Percentiles rank a stretch among this genome's conserved stretches.
Conservation (phyloP, 1,284 basidiomycete genomes). For the Dichomitus squalens region DNA sequence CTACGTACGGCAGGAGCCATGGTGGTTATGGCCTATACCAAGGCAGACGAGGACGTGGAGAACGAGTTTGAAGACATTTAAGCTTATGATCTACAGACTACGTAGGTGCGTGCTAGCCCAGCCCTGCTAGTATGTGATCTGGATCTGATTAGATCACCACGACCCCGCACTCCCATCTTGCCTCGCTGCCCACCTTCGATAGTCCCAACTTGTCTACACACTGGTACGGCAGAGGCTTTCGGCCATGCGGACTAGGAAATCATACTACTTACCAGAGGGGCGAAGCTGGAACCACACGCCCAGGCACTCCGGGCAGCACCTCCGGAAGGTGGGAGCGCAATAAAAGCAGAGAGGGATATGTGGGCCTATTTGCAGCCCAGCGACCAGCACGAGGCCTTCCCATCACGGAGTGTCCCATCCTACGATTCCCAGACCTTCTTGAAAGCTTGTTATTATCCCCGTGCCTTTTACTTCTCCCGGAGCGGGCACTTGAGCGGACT, state of each 20-base stretch:
- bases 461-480: constrained; percentile 9
- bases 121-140: neutral
- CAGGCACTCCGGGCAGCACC: neutral
- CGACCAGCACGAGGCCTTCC: constrained; percentile 18
- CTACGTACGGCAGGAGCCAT: constrained; percentile 13
- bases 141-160: constrained; percentile 5
- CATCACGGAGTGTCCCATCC: constrained; percentile 9
- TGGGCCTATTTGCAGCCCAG: constrained; percentile 13
- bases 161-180: neutral
- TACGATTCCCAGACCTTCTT: neutral
- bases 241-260: too few relatives aligned
- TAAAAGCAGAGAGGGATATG: neutral
- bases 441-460: constrained; percentile 14
- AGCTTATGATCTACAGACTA: neutral
- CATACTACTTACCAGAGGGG: too few relatives aligned
- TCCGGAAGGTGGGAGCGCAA: constrained; percentile 1
- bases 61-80: too few relatives aligned
- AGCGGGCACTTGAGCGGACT: neutral
- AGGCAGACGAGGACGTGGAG: too few relatives aligned
- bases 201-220: neutral
- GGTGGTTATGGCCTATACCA: neutral
- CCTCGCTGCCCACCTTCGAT: neutral
- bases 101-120: neutral
- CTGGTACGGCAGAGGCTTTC: too few relatives aligned
- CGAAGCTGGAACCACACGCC: neutral